A percentile compares a stretch with the other conserved stretches of the same genome.
These are phyloP conservation scores for Termitomyces sp. DNA, from an alignment of 768 basidiomycete species.

Conservation along the genomic window DNA sequence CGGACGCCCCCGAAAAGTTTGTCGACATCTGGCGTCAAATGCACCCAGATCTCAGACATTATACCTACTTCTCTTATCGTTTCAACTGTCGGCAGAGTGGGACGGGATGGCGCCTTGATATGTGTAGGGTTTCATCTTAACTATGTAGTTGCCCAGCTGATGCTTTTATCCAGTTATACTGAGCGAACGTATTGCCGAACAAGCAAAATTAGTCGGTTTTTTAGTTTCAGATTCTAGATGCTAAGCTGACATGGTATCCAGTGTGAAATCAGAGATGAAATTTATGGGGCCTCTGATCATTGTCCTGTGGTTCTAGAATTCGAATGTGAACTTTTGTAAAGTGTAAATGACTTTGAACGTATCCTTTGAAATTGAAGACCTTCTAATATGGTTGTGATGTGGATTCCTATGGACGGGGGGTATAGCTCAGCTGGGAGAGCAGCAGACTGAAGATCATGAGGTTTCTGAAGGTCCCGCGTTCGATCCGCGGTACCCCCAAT, in stretches of 20 bases:
- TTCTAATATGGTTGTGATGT: neutral
- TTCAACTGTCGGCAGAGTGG: slow-evolving; percentile 79
- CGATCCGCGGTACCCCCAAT: slow-evolving; percentile 69
- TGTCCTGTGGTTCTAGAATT: slow-evolving; percentile 73
- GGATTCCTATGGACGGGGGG: slow-evolving; percentile 17
- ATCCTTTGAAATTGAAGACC: too few relatives aligned
- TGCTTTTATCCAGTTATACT: slow-evolving; percentile 50
- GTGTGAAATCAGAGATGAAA: slow-evolving; percentile 84
- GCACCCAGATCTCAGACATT: slow-evolving; percentile 67
- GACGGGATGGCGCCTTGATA: slow-evolving; percentile 84
- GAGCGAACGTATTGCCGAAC: slow-evolving; percentile 61
- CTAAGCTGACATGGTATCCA: slow-evolving; percentile 12
- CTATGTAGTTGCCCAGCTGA: neutral
- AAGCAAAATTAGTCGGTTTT: slow-evolving; percentile 50
- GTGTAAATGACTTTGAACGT: neutral
- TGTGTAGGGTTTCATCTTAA: slow-evolving; percentile 44
- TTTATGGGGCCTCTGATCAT: slow-evolving; percentile 87
- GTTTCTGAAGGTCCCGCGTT: slow-evolving; percentile 69
- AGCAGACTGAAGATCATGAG: slow-evolving; percentile 49
- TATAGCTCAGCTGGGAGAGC: slow-evolving; percentile 67
- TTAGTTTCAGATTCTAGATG: neutral
- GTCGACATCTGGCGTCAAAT: slow-evolving; percentile 76
- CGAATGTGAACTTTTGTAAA: neutral
- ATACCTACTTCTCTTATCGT: slow-evolving; percentile 81
- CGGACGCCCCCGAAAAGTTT: slow-evolving; percentile 41